Conservation (phyloP, 1,284 basidiomycete genomes). For the Austropuccinia psidii region DNA sequence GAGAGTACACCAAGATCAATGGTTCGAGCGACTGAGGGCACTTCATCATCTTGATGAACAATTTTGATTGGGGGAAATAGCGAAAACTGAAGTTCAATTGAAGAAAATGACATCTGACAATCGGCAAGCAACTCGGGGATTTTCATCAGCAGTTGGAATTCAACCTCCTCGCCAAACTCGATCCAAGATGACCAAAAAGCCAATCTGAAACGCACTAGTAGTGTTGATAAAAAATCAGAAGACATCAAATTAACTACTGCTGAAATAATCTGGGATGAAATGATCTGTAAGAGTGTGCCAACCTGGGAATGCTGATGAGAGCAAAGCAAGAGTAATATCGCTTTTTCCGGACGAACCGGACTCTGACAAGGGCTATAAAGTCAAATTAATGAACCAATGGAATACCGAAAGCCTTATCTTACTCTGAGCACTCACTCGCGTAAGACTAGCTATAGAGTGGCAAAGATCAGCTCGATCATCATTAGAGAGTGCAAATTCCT, state of each 20-base stretch:
- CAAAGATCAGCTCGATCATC: background rate
- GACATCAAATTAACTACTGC: background rate
- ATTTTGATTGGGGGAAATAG: constrained; percentile 5
- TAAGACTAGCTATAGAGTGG: background rate
- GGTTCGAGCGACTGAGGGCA: too few relatives aligned
- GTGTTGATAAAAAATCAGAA: background rate
- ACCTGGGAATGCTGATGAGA: constrained; percentile 12
- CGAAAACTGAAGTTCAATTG: constrained; percentile 12
- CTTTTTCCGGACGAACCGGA: background rate
- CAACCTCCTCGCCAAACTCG: background rate
- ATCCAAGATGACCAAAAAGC: constrained; percentile 14
- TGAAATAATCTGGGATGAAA: background rate
- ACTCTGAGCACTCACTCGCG: background rate
- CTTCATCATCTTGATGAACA: background rate
- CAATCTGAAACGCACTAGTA: constrained; percentile 3
- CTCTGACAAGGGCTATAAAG: background rate
- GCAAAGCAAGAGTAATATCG: background rate
- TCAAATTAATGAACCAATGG: background rate
- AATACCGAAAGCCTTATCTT: background rate
- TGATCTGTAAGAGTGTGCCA: background rate
- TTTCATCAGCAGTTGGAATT: constrained; percentile 7
- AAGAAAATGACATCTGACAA: constrained; percentile 15
- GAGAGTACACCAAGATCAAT: constrained; percentile 12
- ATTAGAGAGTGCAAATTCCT: background rate
- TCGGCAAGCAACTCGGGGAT: constrained; percentile 5